phyloP scores from a whole-genome alignment of 2,329 filamentous ascomycete genomes.

The Colletotrichum lindemuthianum region DNA sequence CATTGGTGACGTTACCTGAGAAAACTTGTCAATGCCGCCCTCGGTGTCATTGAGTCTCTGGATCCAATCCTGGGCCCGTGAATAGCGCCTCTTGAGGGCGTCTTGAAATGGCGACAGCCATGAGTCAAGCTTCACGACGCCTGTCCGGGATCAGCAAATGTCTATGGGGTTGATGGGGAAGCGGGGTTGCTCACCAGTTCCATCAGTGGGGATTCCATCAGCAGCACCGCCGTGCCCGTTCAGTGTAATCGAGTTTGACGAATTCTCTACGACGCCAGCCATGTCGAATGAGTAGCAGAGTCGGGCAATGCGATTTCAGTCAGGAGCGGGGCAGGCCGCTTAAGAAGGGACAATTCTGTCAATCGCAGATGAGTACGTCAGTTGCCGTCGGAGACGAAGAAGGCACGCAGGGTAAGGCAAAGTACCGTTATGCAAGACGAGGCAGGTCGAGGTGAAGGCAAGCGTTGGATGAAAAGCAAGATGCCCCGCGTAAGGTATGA shows the following conservation, averaged over 20 bases:
- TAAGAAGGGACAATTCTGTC: conserved; percentile 3
- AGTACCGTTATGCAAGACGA: background rate
- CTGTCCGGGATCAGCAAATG: conserved; percentile 55
- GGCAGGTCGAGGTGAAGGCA: background rate
- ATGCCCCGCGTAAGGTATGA: conserved; percentile 11
- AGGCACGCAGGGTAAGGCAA: conserved; percentile 15
- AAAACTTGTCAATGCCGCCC: conserved; percentile 92
- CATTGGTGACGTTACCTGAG: conserved; percentile 63
- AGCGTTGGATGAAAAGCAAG: conserved; percentile 14
- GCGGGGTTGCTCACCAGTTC: conserved; percentile 68
- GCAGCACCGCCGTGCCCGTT: conserved; percentile 52
- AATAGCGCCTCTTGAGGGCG: conserved; percentile 78
- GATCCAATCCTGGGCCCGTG: conserved; percentile 87
- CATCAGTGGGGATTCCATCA: conserved; percentile 70
- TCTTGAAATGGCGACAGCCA: conserved; percentile 89
- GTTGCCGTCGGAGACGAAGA: background rate
- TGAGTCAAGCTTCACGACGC: conserved; percentile 87
- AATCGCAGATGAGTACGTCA: conserved; percentile 22
- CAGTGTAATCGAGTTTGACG: conserved; percentile 55
- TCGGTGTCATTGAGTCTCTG: conserved; percentile 83
- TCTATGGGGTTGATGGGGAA: too few relatives aligned
- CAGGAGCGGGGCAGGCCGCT: conserved; percentile 22
- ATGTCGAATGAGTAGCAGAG: conserved; percentile 16
- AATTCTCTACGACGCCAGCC: conserved; percentile 44
- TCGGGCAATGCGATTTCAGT: conserved; percentile 2